phyloP scores from a whole-genome alignment of 257 asterid genomes.

The Ilex asprella region DNA sequence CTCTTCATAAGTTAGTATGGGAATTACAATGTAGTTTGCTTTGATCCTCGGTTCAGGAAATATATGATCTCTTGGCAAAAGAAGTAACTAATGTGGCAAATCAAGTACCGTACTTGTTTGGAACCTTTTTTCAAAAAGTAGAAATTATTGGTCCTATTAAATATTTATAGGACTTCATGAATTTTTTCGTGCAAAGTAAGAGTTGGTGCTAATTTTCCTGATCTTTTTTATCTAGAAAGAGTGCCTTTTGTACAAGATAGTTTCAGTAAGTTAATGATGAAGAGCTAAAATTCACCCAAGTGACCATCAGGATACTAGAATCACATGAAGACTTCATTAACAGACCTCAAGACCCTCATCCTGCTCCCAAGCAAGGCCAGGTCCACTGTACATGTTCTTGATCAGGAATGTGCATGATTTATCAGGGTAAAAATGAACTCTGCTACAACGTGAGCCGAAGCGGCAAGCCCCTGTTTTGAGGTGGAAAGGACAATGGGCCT shows the following conservation, averaged over 20 bases:
- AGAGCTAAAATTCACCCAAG: neutral
- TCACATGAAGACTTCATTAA: conserved; percentile 80
- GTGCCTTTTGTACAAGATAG: neutral
- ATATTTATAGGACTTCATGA: too few relatives aligned
- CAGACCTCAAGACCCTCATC: conserved; percentile 99
- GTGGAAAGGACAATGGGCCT: conserved; percentile 98
- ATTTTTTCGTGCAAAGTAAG: too few relatives aligned
- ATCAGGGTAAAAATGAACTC: conserved; percentile 96
- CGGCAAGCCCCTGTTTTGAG: conserved; percentile 97
- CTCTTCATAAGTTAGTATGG: too few relatives aligned
- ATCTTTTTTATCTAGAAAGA: too few relatives aligned
- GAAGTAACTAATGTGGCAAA: too few relatives aligned
- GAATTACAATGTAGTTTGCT: too few relatives aligned
- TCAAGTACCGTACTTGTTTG: too few relatives aligned
- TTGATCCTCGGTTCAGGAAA: too few relatives aligned
- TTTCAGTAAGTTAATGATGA: neutral
- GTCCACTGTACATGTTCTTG: conserved; percentile 92
- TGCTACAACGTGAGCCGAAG: conserved; percentile 81
- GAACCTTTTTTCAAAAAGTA: too few relatives aligned
- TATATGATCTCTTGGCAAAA: too few relatives aligned
- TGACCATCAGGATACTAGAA: conserved; percentile 74
- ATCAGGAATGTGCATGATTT: conserved; percentile 85
- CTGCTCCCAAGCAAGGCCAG: conserved; percentile 98
- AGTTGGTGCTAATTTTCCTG: too few relatives aligned
- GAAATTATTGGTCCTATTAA: too few relatives aligned